These are phyloP conservation scores for Russula vinacea DNA, from an alignment of 768 basidiomycete species.

Conservation along the genomic window DNA sequence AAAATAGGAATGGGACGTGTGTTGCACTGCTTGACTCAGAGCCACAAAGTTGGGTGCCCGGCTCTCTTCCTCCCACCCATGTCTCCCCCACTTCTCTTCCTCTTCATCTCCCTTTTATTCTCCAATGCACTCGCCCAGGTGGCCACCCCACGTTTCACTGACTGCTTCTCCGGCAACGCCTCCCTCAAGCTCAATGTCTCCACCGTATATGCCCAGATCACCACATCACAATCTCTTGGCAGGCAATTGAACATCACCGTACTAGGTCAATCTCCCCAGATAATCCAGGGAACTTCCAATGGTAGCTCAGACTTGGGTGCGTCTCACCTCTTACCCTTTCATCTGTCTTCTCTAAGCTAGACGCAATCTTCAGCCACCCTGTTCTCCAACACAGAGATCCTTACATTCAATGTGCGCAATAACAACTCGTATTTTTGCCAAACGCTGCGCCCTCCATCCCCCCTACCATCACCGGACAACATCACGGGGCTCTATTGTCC, in stretches of 20 bases:
- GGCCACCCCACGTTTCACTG: constrained; percentile 48
- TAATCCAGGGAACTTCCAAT: constrained; percentile 59
- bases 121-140: constrained; percentile 22
- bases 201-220: constrained; percentile 70
- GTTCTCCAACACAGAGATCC: constrained; percentile 75
- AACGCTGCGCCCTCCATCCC: constrained; percentile 73
- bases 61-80: neutral
- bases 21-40: neutral
- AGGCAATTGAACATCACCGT: constrained; percentile 67
- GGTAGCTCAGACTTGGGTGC: constrained; percentile 63
- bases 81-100: neutral
- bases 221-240: constrained; percentile 43
- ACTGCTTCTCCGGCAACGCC: constrained; percentile 60
- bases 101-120: constrained; percentile 26
- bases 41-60: too few species aligned
- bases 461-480: constrained; percentile 46
- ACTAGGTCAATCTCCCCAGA: constrained; percentile 57
- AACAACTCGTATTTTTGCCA: constrained; percentile 75
- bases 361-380: constrained; percentile 60
- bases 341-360: constrained; percentile 18
- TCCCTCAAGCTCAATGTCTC: constrained; percentile 61
- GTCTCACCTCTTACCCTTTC: constrained; percentile 29
- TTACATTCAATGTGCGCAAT: constrained; percentile 71
- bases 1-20: neutral
- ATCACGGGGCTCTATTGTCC: constrained; percentile 63